Evolutionary conservation across 148 eudicot genomes (phyloP).

Genomic region (Arbutus unedo): DNA sequence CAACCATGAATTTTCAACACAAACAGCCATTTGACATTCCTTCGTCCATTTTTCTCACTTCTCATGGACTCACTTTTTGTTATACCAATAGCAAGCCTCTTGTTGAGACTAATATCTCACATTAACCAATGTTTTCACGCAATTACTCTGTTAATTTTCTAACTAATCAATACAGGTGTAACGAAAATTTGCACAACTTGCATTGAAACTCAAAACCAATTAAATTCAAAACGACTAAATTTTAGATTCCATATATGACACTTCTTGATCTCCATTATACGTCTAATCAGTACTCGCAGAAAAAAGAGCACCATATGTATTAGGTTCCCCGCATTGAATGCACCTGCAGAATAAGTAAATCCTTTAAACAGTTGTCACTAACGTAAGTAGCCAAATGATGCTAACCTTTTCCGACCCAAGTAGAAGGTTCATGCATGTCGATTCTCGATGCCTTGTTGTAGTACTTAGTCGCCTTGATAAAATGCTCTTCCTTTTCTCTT

Average conservation of each 20-base stretch:
- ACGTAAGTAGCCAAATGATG: background rate
- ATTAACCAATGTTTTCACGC: background rate
- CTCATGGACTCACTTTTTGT: background rate
- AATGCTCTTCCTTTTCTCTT: slow-evolving; percentile 74
- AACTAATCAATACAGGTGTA: background rate
- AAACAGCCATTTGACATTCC: background rate
- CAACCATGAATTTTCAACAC: background rate
- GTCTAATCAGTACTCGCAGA: background rate
- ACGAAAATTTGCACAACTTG: background rate
- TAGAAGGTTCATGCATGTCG: slow-evolving; percentile 93
- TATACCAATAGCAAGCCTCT: background rate
- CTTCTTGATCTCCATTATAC: background rate
- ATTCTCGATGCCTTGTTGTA: slow-evolving; percentile 91
- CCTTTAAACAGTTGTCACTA: background rate
- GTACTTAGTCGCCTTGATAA: slow-evolving; percentile 64
- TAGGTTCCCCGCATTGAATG: background rate
- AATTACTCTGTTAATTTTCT: slow-evolving; percentile 1
- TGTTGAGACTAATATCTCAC: background rate
- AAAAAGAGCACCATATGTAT: background rate
- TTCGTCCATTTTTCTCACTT: background rate
- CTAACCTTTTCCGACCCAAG: slow-evolving; percentile 97
- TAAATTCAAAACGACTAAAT: background rate
- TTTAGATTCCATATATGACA: background rate
- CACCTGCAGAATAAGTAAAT: background rate
- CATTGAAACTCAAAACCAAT: background rate